Conservation (phyloP, 2,329 filamentous ascomycete species). For the Colletotrichum sp. region DNA sequence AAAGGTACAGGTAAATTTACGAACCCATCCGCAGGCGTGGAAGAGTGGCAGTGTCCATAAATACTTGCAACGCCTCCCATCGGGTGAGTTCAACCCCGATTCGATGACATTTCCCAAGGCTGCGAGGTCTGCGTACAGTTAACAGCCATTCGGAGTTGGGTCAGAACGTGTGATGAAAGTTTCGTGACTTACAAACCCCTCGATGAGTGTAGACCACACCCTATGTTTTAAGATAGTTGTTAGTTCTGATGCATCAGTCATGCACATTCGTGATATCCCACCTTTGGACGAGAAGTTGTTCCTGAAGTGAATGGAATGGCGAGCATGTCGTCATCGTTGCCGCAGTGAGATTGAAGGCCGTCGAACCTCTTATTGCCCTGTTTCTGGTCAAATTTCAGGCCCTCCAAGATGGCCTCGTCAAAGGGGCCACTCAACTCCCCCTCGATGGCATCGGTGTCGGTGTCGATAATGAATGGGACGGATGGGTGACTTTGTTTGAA, state of each 20-base stretch:
- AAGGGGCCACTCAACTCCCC: constrained; percentile 80
- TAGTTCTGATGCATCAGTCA: not conserved
- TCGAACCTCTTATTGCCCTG: constrained; percentile 76
- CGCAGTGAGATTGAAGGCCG: constrained; percentile 71
- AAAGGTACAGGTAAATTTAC: not conserved
- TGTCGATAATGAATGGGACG: constrained; percentile 78
- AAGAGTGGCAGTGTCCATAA: constrained; percentile 94
- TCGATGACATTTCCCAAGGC: constrained; percentile 86
- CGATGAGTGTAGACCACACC: constrained; percentile 93
- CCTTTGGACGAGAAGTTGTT: constrained; percentile 78
- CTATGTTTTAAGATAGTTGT: constrained; percentile 53
- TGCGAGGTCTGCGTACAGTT: constrained; percentile 63
- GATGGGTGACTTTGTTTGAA: constrained; percentile 67
- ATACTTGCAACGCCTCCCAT: constrained; percentile 73
- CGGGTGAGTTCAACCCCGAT: constrained; percentile 76
- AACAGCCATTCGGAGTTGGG: not conserved
- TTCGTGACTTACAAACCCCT: constrained; percentile 61
- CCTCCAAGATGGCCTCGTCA: constrained; percentile 83
- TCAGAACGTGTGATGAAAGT: not conserved
- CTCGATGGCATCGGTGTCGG: constrained; percentile 78
- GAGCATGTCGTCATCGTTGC: constrained; percentile 80
- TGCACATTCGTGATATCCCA: not conserved
- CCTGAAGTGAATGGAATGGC: constrained; percentile 94
- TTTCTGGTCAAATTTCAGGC: constrained; percentile 72
- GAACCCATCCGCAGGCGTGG: constrained; percentile 70